phyloP scores from a whole-genome alignment of 2,329 filamentous ascomycete genomes.

The Curvularia eragrostidis region DNA sequence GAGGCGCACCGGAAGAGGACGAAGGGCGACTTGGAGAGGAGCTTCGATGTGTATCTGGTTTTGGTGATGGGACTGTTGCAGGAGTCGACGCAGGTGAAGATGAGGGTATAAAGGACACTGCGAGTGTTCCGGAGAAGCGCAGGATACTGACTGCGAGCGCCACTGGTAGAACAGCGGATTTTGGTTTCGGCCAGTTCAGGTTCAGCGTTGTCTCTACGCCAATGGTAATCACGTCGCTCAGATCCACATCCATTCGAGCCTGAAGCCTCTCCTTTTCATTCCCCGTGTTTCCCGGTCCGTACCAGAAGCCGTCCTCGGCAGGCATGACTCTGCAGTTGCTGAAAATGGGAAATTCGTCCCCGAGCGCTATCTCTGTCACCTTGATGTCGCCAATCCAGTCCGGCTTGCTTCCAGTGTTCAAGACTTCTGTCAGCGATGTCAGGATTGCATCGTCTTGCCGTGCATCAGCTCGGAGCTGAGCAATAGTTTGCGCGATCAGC shows the following conservation, averaged over 20 bases:
- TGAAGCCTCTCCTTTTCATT: conserved; percentile 79
- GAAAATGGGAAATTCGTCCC: conserved; percentile 98
- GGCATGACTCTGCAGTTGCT: conserved; percentile 97
- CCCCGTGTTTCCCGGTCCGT: conserved; percentile 54
- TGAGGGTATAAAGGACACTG: conserved; percentile 87
- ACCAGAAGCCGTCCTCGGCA: conserved; percentile 73
- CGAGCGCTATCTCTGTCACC: conserved; percentile 90
- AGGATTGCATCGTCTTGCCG: conserved; percentile 91
- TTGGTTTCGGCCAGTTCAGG: conserved; percentile 90
- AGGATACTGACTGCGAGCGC: conserved; percentile 91
- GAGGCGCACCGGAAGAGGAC: conserved; percentile 27
- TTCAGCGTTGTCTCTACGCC: conserved; percentile 93
- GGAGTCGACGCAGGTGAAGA: conserved; percentile 37
- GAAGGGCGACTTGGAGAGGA: conserved; percentile 55
- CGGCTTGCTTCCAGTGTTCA: conserved; percentile 87
- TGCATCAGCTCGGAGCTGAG: conserved; percentile 91
- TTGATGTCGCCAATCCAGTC: conserved; percentile 93
- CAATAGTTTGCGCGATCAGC: conserved; percentile 92
- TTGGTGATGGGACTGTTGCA: conserved; percentile 47
- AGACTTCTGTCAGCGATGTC: conserved; percentile 78
- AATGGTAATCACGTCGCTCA: conserved; percentile 94
- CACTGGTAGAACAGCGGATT: conserved; percentile 88
- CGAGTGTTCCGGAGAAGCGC: conserved; percentile 91
- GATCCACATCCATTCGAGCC: conserved; percentile 94
- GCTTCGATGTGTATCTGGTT: conserved; percentile 44